phyloP scores from a whole-genome alignment of 1,139 yeast species.

The Hemisphaericaspora xylanilytica region DNA sequence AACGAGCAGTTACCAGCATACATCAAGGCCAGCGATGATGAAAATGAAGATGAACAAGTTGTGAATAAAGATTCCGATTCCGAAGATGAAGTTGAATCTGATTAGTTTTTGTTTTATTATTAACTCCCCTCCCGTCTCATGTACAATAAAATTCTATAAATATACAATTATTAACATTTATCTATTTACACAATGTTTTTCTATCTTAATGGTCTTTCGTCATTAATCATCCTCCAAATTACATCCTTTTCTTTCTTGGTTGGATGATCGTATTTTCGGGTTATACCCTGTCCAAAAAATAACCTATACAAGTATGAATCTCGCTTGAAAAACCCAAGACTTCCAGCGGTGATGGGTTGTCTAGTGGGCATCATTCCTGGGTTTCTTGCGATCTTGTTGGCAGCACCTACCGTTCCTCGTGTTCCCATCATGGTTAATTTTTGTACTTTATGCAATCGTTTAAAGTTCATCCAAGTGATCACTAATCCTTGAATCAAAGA shows the following conservation, averaged over 20 bases:
- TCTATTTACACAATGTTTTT: constrained; percentile 5
- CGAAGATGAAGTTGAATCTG: constrained; percentile 27
- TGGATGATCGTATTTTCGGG: constrained; percentile 30
- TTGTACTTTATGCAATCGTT: constrained; percentile 54
- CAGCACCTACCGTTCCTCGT: constrained; percentile 4
- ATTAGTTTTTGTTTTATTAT: constrained; percentile 15
- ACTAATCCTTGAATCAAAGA: constrained; percentile 47
- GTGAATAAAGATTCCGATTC: constrained; percentile 30
- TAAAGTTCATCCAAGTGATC: constrained; percentile 44
- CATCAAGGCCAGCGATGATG: constrained; percentile 19
- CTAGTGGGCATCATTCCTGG: too few species aligned
- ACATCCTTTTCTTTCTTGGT: constrained; percentile 53
- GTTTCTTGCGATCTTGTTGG: too few species aligned
- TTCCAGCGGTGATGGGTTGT: neutral
- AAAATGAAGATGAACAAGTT: constrained; percentile 25
- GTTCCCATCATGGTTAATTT: constrained; percentile 65
- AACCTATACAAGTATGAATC: constrained; percentile 24
- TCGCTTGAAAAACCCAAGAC: too few species aligned
- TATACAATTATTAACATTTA: neutral
- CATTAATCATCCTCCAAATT: constrained; percentile 74
- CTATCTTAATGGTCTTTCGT: constrained; percentile 40
- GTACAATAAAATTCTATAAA: constrained; percentile 1
- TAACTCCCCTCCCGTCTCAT: neutral
- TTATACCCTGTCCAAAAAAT: constrained; percentile 27
- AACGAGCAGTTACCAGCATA: constrained; percentile 23